Conservation (phyloP, 176 grass and related monocot genomes). For the Avena atlantica region DNA sequence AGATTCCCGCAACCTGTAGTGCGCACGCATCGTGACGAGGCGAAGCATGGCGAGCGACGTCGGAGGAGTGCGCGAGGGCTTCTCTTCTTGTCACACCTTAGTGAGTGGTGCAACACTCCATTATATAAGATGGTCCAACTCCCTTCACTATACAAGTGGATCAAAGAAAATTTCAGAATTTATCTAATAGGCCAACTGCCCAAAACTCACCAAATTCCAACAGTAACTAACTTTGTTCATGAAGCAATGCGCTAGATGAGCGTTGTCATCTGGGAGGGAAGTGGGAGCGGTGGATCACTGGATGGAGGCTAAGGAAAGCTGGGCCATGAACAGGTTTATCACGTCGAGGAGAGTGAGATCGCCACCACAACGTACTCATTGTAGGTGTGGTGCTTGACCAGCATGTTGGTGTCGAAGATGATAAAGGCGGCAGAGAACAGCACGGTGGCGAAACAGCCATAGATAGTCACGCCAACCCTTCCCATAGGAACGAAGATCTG, state of each 20-base stretch:
- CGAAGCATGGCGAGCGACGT: too few species aligned
- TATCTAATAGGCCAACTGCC: too few species aligned
- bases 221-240: neutral
- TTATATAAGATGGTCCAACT: too few species aligned
- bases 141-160: too few species aligned
- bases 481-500: conserved; percentile 61
- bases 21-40: too few species aligned
- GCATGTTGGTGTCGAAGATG: conserved; percentile 52
- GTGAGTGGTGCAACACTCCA: too few species aligned
- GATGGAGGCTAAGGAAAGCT: conserved; percentile 19
- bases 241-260: neutral
- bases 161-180: too few species aligned
- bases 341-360: conserved; percentile 68
- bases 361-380: conserved; percentile 56
- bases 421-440: conserved; percentile 63
- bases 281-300: neutral
- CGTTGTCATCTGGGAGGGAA: neutral
- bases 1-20: too few species aligned
- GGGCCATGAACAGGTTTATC: conserved; percentile 76
- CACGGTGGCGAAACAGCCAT: conserved; percentile 44
- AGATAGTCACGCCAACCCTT: conserved; percentile 45
- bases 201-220: too few species aligned
- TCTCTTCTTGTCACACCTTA: too few species aligned
- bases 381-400: conserved; percentile 66
- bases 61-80: too few species aligned